Conservation (phyloP, 768 basidiomycete genomes). For the Boletus rex-veris region DNA sequence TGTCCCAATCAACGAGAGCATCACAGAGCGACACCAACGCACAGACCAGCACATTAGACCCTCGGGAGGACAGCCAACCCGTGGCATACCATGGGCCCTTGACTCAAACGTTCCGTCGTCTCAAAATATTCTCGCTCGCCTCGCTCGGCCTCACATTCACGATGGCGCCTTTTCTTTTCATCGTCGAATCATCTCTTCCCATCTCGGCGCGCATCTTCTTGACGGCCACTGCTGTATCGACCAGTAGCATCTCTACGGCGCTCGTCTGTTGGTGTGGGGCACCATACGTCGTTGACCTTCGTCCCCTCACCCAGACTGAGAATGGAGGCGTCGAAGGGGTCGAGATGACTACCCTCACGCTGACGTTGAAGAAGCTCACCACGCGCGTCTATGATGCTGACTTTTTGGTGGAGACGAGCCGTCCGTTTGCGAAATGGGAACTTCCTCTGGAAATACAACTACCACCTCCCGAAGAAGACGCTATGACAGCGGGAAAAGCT, state of each 20-base stretch:
- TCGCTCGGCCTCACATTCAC: conserved; percentile 67
- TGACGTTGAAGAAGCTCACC: conserved; percentile 54
- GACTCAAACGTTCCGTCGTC: conserved; percentile 63
- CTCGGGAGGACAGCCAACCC: conserved; percentile 4
- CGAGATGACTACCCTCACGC: conserved; percentile 66
- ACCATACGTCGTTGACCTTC: conserved; percentile 70
- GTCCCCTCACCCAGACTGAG: conserved; percentile 44
- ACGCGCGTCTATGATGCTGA: conserved; percentile 74
- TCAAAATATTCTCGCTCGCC: conserved; percentile 81
- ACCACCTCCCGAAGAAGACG: conserved; percentile 35
- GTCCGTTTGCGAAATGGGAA: conserved; percentile 82
- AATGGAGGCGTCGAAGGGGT: conserved; percentile 49
- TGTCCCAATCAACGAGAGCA: conserved; percentile 13
- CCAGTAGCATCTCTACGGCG: conserved; percentile 69
- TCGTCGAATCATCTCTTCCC: conserved; percentile 76
- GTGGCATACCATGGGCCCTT: conserved; percentile 69
- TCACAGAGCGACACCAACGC: neutral
- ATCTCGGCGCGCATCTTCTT: conserved; percentile 63
- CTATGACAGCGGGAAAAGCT: conserved; percentile 28
- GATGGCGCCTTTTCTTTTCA: conserved; percentile 76
- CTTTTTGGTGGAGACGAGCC: conserved; percentile 61
- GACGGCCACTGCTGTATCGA: conserved; percentile 65
- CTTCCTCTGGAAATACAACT: conserved; percentile 54
- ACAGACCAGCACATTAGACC: conserved; percentile 1
- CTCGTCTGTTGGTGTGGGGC: conserved; percentile 68